These are phyloP conservation scores for Cytidiella melzeri DNA, from an alignment of 768 basidiomycete species.

Conservation along the genomic window DNA sequence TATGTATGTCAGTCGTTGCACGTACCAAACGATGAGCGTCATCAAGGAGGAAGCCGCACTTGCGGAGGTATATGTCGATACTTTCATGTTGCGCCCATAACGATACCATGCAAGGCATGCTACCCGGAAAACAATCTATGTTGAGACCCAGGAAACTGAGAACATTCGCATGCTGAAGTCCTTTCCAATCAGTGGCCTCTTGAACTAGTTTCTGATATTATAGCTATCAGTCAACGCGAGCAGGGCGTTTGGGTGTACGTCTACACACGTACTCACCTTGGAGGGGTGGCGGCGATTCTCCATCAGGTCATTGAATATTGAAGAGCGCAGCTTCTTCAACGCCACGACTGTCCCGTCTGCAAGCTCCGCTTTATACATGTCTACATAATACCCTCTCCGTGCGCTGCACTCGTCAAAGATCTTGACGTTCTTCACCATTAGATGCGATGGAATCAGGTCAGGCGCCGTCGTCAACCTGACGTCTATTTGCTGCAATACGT, in stretches of 20 bases:
- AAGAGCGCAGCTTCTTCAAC: neutral
- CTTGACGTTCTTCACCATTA: neutral
- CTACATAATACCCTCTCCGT: neutral
- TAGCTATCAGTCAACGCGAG: neutral
- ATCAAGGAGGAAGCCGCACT: neutral
- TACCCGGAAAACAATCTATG: neutral
- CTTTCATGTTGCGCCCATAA: neutral
- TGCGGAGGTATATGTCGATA: neutral
- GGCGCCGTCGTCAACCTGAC: neutral
- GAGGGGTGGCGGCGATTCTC: neutral
- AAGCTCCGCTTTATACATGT: neutral
- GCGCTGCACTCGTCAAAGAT: neutral
- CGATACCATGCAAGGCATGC: neutral
- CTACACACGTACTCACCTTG: neutral
- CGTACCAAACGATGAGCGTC: neutral
- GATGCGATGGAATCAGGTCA: neutral
- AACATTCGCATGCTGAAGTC: neutral
- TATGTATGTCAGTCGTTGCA: neutral
- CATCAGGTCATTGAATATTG: neutral
- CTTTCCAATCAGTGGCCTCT: conserved; percentile 1
- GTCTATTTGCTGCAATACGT: neutral
- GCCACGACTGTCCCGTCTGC: neutral
- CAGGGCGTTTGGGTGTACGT: neutral
- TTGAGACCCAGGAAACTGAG: neutral
- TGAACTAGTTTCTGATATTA: neutral